A percentile compares a stretch with the other conserved stretches of the same genome.
Conservation (phyloP, 2,329 filamentous ascomycete genomes). For the Colletotrichum echinochloae region DNA sequence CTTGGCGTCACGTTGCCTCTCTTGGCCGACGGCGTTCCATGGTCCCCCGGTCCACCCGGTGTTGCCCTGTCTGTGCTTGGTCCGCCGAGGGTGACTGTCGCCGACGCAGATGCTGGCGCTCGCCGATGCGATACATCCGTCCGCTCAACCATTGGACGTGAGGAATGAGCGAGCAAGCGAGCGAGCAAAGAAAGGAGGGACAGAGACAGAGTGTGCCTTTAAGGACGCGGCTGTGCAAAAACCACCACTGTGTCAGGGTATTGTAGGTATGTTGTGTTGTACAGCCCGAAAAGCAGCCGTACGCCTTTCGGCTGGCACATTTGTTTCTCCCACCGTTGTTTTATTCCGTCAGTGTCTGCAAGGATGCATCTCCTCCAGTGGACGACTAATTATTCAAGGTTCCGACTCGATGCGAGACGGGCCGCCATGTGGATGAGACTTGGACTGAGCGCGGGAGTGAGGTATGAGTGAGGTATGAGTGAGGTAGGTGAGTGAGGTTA, state of each 20-base stretch:
- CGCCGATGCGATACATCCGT: no score
- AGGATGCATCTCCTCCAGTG: neutral
- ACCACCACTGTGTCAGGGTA: no score
- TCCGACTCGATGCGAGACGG: neutral
- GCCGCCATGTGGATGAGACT: neutral
- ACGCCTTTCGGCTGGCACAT: neutral
- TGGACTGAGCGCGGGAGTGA: neutral
- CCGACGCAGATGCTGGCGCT: no score
- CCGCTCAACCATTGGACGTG: neutral
- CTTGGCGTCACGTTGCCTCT: slow-evolving; percentile 3
- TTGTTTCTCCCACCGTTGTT: neutral
- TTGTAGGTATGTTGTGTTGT: no score
- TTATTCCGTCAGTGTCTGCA: neutral
- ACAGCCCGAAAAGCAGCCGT: slow-evolving; percentile 29
- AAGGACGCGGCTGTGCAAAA: slow-evolving; percentile 12
- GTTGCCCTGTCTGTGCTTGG: slow-evolving; percentile 13
- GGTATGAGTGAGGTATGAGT: neutral
- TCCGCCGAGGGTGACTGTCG: slow-evolving; percentile 15
- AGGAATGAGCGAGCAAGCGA: neutral
- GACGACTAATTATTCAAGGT: no score
- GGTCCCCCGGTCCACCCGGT: slow-evolving; percentile 1
- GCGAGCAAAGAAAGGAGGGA: neutral
- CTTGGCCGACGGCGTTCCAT: neutral
- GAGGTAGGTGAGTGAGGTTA: neutral
- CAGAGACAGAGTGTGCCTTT: neutral